phyloP scores from a whole-genome alignment of 2,329 filamentous ascomycete species.

The Polychaeton citri region DNA sequence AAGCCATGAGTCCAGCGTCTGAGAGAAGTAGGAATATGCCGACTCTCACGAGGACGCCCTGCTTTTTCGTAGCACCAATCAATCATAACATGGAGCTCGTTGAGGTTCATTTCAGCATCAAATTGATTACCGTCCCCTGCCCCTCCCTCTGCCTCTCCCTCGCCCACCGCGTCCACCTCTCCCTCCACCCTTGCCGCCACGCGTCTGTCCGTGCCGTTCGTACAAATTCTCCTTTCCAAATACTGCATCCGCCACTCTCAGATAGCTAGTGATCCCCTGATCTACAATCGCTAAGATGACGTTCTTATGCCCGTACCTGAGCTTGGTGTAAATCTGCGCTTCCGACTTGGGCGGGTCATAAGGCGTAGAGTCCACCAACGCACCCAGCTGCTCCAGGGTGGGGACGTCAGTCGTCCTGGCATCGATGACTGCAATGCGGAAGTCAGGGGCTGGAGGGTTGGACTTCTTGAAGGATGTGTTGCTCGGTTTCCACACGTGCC shows the following conservation, averaged over 20 bases:
- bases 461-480: slow-evolving; percentile 58
- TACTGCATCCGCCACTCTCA: slow-evolving; percentile 64
- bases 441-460: slow-evolving; percentile 66
- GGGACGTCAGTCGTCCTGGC: slow-evolving; percentile 60
- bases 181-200: slow-evolving; percentile 19
- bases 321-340: slow-evolving; percentile 52
- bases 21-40: no score
- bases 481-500: slow-evolving; percentile 68
- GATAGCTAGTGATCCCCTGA: slow-evolving; percentile 76
- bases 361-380: slow-evolving; percentile 61
- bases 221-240: slow-evolving; percentile 62
- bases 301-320: slow-evolving; percentile 75
- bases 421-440: slow-evolving; percentile 70
- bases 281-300: slow-evolving; percentile 82
- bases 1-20: no score
- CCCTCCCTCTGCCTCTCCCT: slow-evolving; percentile 21
- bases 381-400: slow-evolving; percentile 55
- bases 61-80: no score
- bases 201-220: slow-evolving; percentile 37
- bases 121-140: slow-evolving; percentile 21
- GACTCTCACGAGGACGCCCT: no score
- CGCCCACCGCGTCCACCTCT: slow-evolving; percentile 30
- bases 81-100: no score
- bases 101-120: no score
- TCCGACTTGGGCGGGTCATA: slow-evolving; percentile 44